A percentile compares a stretch with the other conserved stretches of the same genome.
Evolutionary conservation across 2,329 filamentous ascomycete genomes (phyloP).

Genomic region (Gyromitra esculenta): DNA sequence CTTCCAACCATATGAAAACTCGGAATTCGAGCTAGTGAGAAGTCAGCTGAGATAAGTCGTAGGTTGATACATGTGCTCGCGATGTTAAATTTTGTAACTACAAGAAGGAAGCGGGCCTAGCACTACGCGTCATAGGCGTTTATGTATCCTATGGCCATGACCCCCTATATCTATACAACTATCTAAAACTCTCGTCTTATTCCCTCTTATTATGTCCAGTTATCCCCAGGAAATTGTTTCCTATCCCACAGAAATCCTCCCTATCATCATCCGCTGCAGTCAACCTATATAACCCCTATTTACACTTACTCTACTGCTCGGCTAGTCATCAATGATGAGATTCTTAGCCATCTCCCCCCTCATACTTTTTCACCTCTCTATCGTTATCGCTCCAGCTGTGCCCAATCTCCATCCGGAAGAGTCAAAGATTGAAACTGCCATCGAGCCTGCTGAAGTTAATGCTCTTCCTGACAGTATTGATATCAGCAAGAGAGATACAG

Average conservation of each 20-base stretch:
- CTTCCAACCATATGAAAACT: neutral
- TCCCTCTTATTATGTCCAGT: neutral
- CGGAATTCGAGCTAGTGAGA: neutral
- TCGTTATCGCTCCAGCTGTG: conserved; percentile 1
- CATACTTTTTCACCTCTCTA: neutral
- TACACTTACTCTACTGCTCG: neutral
- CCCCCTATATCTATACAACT: neutral
- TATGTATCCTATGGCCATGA: neutral
- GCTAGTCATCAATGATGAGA: conserved; percentile 11
- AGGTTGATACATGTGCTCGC: neutral
- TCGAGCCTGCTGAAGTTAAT: conserved; percentile 10
- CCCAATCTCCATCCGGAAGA: conserved; percentile 27
- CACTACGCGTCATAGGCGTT: neutral
- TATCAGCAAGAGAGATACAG: neutral
- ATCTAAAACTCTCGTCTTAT: neutral
- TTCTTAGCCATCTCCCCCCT: neutral
- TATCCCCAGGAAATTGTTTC: neutral
- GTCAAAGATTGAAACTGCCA: conserved; percentile 1
- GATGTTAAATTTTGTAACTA: neutral
- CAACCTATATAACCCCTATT: neutral
- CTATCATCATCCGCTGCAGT: neutral
- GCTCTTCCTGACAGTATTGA: neutral
- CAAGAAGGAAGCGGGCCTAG: neutral
- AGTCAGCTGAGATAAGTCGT: neutral
- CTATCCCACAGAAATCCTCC: neutral